A percentile compares a stretch with the other conserved stretches of the same genome.
phyloP scores from a whole-genome alignment of 2,329 filamentous ascomycete species.

The Fusarium sp. region DNA sequence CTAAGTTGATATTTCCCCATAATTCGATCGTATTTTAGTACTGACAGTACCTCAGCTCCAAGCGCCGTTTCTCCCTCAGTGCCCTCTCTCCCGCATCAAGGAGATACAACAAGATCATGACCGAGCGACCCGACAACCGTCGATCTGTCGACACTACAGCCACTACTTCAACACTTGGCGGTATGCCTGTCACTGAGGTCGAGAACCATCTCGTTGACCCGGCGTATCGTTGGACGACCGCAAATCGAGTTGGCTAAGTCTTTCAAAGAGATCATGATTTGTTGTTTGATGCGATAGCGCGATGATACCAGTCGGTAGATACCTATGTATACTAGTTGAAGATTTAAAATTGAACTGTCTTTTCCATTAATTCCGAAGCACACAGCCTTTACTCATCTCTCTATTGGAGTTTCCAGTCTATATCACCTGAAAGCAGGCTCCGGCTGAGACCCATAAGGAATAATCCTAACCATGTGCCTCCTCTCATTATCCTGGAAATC shows the following conservation, averaged over 20 bases:
- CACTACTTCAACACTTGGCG: conserved; percentile 2
- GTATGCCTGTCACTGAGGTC: conserved; percentile 8
- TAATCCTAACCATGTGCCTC: conserved; percentile 48
- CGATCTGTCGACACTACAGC: conserved; percentile 18
- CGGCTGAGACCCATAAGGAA: conserved; percentile 46
- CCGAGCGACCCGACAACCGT: background rate
- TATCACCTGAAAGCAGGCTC: conserved; percentile 5
- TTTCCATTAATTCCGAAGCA: background rate
- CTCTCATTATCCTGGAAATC: conserved; percentile 48
- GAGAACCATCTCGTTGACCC: conserved; percentile 19
- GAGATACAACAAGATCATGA: conserved; percentile 27
- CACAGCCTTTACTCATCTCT: too few relatives aligned
- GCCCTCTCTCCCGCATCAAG: conserved; percentile 5
- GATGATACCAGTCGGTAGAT: background rate
- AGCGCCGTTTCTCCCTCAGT: conserved; percentile 26
- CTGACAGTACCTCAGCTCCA: background rate
- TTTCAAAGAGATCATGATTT: accelerated
- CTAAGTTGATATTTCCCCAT: background rate
- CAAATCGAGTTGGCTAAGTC: conserved; percentile 5
- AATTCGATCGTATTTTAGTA: too few relatives aligned
- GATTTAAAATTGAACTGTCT: background rate
- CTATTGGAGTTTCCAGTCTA: too few relatives aligned
- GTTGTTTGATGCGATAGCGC: accelerated
- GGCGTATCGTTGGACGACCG: conserved; percentile 27
- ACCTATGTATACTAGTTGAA: background rate